Conservation (phyloP, 2,329 filamentous ascomycete species). For the Cryphonectria nitschkei region DNA sequence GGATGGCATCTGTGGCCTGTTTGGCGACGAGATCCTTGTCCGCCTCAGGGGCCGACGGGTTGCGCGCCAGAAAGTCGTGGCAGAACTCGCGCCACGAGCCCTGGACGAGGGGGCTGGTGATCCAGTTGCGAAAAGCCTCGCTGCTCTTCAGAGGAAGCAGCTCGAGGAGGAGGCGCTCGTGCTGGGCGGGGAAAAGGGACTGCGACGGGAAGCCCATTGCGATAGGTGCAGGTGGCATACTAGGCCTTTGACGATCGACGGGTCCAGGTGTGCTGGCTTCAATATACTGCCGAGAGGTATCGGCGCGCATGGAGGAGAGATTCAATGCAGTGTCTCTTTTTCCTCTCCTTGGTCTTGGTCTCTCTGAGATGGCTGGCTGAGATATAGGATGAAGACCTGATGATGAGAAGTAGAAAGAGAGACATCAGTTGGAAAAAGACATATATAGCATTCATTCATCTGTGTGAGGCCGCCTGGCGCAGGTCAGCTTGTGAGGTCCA, state of each 20-base stretch:
- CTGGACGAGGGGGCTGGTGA: constrained; percentile 37
- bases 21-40: constrained; percentile 40
- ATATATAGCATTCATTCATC: neutral
- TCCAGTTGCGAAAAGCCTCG: constrained; percentile 42
- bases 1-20: constrained; percentile 39
- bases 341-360: neutral
- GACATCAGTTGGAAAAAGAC: neutral
- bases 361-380: neutral
- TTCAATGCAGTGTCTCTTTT: neutral
- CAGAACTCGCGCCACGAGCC: constrained; percentile 45
- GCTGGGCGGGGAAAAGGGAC: constrained; percentile 35
- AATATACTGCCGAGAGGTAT: neutral
- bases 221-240: neutral
- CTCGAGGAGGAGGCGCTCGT: constrained; percentile 45
- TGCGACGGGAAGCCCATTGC: constrained; percentile 2
- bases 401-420: neutral
- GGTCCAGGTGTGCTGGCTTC: neutral
- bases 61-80: constrained; percentile 37
- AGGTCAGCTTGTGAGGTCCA: neutral
- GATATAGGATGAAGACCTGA: neutral
- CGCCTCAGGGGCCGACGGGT: constrained; percentile 36
- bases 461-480: neutral
- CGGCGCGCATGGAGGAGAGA: neutral
- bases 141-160: constrained; percentile 43
- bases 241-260: neutral